Base-by-base conservation (phyloP, 2,329 filamentous ascomycete species). In the Xylariaceae sp. region DNA sequence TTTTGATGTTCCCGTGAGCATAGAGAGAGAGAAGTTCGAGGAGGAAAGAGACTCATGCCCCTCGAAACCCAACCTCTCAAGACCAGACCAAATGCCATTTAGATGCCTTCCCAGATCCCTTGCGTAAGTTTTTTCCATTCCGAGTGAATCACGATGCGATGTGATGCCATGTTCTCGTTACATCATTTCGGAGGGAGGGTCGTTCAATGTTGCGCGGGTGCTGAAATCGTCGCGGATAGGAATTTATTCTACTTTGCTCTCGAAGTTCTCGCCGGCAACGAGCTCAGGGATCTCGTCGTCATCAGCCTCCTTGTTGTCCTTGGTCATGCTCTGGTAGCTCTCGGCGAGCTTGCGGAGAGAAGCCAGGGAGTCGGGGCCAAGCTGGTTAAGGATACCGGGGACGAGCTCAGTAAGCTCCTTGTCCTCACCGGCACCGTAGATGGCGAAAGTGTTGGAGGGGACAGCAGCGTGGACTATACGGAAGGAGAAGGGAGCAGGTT, bases 381-480 rank as follows among this genome's bases (percentile, higher is more conserved):
- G 91, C 84, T 99, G 94, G 88, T 97, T 99, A 66, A 99, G 90
- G 80, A 99, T 99, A 67, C 94, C 94, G 72, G 94, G 94, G 68
- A 99, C 94, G 72, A 99, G 92, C 83, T 99, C 94, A 65, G 94
- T 99, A 69, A 99, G 90, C 83, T 99, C 94, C 87, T 99, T 99
- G 82, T 99, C 94, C 82, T 99, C 94, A 68, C 93, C 94, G 77
- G 91, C 88, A 71, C 94, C 94, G 84, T 97, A 99, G 83, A 99
- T 95, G 80, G 94, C 94, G 78, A 97, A 99, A 77, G 94, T 99
- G 88, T 99, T 99, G 79, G 92, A 87, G 72, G 93, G 92, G 70
- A 97, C 92, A 64, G 94, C 90, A 67, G 93, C 94, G 82, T 99
- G 94, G 68, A 99, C 94, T 99, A 70, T 54, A 48, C 5, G 17